A percentile compares a stretch with the other conserved stretches of the same genome.
These are phyloP conservation scores for Tylopilus sp. DNA, from an alignment of 1,284 basidiomycete species.

Conservation along the genomic window DNA sequence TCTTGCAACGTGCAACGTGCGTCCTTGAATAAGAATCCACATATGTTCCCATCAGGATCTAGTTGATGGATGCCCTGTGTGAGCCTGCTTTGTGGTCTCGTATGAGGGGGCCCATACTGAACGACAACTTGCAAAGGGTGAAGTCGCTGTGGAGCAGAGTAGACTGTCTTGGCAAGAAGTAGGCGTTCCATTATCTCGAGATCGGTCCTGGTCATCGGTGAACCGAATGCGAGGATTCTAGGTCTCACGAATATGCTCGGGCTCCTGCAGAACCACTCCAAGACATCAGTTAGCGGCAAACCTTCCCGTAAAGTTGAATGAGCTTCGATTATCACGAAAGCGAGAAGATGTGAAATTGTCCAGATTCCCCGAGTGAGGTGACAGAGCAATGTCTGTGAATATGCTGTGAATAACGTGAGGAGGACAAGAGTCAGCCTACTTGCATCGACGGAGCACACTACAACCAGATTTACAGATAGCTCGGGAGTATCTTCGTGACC, in stretches of 20 bases:
- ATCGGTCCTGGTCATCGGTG: constrained; percentile 28
- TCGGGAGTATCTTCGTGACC: constrained; percentile 18
- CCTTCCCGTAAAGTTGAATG: constrained; percentile 23
- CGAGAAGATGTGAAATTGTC: constrained; percentile 40
- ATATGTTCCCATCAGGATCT: constrained; percentile 39
- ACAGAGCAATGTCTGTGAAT: constrained; percentile 29
- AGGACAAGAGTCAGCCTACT: constrained; percentile 17
- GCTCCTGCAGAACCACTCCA: constrained; percentile 44
- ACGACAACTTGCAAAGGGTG: constrained; percentile 36
- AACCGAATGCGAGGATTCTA: constrained; percentile 42
- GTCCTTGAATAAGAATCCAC: constrained; percentile 41
- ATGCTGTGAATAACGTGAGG: constrained; percentile 9
- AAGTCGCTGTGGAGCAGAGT: constrained; percentile 36
- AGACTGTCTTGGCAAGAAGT: constrained; percentile 36
- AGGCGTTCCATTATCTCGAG: constrained; percentile 40
- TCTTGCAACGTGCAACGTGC: constrained; percentile 46
- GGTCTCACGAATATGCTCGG: constrained; percentile 38
- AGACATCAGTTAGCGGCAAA: constrained; percentile 39
- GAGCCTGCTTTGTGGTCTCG: constrained; percentile 32
- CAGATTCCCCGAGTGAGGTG: constrained; percentile 33
- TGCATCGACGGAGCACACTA: constrained; percentile 38
- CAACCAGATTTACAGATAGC: constrained; percentile 37
- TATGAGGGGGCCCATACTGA: constrained; percentile 33
- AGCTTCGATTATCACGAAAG: constrained; percentile 43
- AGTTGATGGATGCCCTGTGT: constrained; percentile 36